Conservation (phyloP, 257 asterid species). For the Cruciata laevipes region DNA sequence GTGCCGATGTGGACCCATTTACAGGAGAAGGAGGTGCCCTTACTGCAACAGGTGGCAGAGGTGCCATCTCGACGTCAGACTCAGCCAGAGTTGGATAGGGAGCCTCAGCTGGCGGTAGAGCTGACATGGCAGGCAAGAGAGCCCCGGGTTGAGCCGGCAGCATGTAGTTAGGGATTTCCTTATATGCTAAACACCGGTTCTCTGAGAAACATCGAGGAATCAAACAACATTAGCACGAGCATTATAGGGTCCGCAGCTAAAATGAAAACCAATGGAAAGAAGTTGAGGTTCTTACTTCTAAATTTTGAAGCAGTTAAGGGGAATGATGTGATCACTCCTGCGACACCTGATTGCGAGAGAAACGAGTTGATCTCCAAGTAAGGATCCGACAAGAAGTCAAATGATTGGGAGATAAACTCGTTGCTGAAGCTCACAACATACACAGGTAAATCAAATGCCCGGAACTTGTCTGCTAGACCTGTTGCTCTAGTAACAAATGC, state of each 20-base stretch:
- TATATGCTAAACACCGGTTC: conserved; percentile 62
- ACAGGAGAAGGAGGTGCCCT: conserved; percentile 22
- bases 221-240: conserved; percentile 3
- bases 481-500: conserved; percentile 37
- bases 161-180: conserved; percentile 47
- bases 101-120: conserved; percentile 66
- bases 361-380: conserved; percentile 51
- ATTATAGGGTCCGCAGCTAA: neutral
- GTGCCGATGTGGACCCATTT: conserved; percentile 27
- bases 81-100: conserved; percentile 56
- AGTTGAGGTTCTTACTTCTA: conserved; percentile 48
- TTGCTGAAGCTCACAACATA: conserved; percentile 56
- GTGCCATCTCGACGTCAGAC: conserved; percentile 49
- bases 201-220: conserved; percentile 33
- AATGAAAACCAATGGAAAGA: neutral
- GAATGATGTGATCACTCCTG: conserved; percentile 56
- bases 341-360: conserved; percentile 17
- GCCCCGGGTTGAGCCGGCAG: conserved; percentile 43
- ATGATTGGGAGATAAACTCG: conserved; percentile 78
- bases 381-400: conserved; percentile 84
- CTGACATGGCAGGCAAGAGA: conserved; percentile 34
- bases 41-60: conserved; percentile 53
- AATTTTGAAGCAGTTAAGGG: conserved; percentile 74
- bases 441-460: conserved; percentile 38
- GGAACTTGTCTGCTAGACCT: conserved; percentile 45